Evolutionary conservation across 495 filamentous ascomycete genomes (phyloP).

Genomic region (Aspergillus incahuasiensis): DNA sequence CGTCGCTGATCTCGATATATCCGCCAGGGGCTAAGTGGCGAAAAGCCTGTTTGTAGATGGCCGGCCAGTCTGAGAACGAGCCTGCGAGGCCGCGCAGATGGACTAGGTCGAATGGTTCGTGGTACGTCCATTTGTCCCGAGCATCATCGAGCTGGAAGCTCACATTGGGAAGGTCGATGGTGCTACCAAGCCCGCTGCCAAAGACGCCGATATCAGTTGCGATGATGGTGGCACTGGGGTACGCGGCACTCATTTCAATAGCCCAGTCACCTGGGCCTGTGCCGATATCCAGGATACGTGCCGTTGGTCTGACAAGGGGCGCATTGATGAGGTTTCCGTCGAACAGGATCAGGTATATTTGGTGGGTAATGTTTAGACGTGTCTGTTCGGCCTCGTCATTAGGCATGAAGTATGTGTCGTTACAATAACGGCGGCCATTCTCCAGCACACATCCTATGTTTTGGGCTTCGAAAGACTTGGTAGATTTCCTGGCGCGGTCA

Average conservation of each 20-base stretch:
- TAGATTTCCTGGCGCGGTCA: constrained; percentile 44
- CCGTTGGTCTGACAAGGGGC: constrained; percentile 45
- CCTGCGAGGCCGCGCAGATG: constrained; percentile 61
- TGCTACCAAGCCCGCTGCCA: constrained; percentile 38
- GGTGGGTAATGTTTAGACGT: constrained; percentile 62
- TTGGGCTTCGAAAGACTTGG: constrained; percentile 54
- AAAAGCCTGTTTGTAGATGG: constrained; percentile 57
- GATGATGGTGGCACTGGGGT: constrained; percentile 58
- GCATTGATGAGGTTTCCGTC: constrained; percentile 56
- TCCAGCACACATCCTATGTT: constrained; percentile 55
- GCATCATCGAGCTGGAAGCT: constrained; percentile 70
- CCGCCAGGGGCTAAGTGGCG: constrained; percentile 58
- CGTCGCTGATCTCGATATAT: constrained; percentile 55
- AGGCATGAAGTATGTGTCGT: constrained; percentile 67
- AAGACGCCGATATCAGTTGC: constrained; percentile 61
- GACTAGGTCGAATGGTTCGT: constrained; percentile 59
- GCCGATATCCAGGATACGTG: constrained; percentile 63
- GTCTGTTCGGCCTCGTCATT: constrained; percentile 71
- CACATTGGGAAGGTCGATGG: constrained; percentile 57
- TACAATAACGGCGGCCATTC: constrained; percentile 64
- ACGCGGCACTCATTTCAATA: constrained; percentile 63
- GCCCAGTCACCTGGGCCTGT: constrained; percentile 71
- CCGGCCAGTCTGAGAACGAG: constrained; percentile 58
- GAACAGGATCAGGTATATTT: constrained; percentile 58
- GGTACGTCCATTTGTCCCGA: constrained; percentile 50